phyloP scores from a whole-genome alignment of 1,284 basidiomycete species.

The Rhodofomes roseus region DNA sequence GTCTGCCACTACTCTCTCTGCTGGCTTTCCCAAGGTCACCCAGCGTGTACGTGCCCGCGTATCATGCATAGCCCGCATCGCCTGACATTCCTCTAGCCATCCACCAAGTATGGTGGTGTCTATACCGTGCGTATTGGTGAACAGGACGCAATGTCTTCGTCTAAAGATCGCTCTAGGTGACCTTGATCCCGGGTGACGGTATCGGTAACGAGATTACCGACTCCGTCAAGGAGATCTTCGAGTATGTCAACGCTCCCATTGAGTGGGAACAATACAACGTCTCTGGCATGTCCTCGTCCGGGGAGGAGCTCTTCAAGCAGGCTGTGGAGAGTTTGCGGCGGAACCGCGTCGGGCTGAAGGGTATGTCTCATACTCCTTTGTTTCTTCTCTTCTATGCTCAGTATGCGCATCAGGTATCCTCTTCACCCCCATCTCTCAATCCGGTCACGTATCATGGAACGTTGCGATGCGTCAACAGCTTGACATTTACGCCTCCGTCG shows the following conservation, averaged over 20 bases:
- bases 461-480: slow-evolving; percentile 99
- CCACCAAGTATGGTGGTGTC: slow-evolving; percentile 94
- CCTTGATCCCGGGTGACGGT: slow-evolving; percentile 95
- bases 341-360: slow-evolving; percentile 98
- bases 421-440: slow-evolving; percentile 96
- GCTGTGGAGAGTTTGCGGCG: slow-evolving; percentile 96
- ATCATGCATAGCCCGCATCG: neutral
- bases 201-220: slow-evolving; percentile 97
- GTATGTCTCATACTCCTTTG: slow-evolving; percentile 41
- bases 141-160: slow-evolving; percentile 13
- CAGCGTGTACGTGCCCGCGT: slow-evolving; percentile 50
- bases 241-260: slow-evolving; percentile 96
- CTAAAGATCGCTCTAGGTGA: slow-evolving; percentile 54
- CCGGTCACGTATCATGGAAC: slow-evolving; percentile 99
- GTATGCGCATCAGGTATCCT: slow-evolving; percentile 74
- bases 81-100: slow-evolving; percentile 49
- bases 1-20: slow-evolving; percentile 76
- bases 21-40: slow-evolving; percentile 74
- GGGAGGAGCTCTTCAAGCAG: slow-evolving; percentile 95
- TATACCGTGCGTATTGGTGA: slow-evolving; percentile 63
- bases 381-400: neutral
- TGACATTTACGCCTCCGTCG: slow-evolving; percentile 98
- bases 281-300: slow-evolving; percentile 91
- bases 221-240: slow-evolving; percentile 99
- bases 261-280: slow-evolving; percentile 99